Base-by-base conservation (phyloP, 1,284 basidiomycete species). In the Malassezia caprae region DNA sequence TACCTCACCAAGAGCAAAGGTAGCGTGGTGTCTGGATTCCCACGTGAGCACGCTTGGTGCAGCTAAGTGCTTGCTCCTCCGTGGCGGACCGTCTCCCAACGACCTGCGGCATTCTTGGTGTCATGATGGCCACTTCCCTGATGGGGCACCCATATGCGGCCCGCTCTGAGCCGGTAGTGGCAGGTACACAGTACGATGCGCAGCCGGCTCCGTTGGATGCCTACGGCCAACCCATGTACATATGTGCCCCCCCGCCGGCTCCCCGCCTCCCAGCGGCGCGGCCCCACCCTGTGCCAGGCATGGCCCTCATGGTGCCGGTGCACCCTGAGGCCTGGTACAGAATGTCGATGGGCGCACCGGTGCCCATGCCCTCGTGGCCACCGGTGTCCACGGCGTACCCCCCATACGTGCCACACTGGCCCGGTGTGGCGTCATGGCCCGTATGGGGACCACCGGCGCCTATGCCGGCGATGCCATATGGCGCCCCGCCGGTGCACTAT, bases 211-310 rank as follows among this genome's bases (percentile, higher is more conserved):
- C 37, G 19, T 21, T 19, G 17, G 37, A 39, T 21, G 37, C 37
- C 3, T 39, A 39, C 15, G 37, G 37, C n/a, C 46, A n/a, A 26
- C 34, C 46, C 11, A 5, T 24, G 32, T 48, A 48, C 23, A 13
- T 49, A n/a, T 41, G 48, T 40, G 47, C 26, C 2, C 48, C 48
- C 15, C 48, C 48, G 19, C 48, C 48, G 15, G 48, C 48, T 2
- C 48, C 48, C 13, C 34, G 37, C 15, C 48, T 32, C 4, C 48
- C 19, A 10, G 48, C 39, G 11, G 48, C 48, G n/a, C 31, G 48
- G 19, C 21, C 27, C 5, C 32, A 49, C 28, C 13, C 27, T 32
- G 30, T 21, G 24, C 27, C 37, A 21, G 37, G 37, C 19, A 39
- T 39, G 37, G 8, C 37, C 15, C 23, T 48, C 34, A 48, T 39